These are phyloP conservation scores for Eutypa lata DNA, from an alignment of 2,329 filamentous ascomycete species.

Conservation along the genomic window DNA sequence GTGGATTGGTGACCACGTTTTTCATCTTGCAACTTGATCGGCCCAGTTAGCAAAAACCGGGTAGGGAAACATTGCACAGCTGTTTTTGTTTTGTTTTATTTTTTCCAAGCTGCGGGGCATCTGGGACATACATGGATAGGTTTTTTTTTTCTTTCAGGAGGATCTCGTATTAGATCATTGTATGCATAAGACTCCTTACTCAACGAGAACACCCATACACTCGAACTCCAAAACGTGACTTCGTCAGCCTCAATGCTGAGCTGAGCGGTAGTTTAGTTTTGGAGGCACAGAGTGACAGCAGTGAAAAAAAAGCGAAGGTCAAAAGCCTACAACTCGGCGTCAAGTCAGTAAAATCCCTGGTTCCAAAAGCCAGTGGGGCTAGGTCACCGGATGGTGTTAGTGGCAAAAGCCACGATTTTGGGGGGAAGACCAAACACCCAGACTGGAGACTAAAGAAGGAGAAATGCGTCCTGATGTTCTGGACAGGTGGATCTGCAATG, in stretches of 20 bases:
- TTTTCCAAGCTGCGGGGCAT: conserved; percentile 25
- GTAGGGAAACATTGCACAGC: conserved; percentile 17
- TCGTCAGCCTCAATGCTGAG: background rate
- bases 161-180: conserved; percentile 25
- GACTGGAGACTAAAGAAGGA: conserved; percentile 24
- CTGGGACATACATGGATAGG: conserved; percentile 28
- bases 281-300: background rate
- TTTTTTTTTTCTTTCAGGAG: conserved; percentile 9
- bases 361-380: conserved; percentile 23
- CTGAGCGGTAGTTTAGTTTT: background rate
- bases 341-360: conserved; percentile 22
- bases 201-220: background rate
- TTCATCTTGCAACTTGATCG: conserved; percentile 27
- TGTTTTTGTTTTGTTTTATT: background rate
- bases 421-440: conserved; percentile 11
- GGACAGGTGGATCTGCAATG: background rate
- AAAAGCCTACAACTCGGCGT: conserved; percentile 19
- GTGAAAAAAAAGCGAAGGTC: conserved; percentile 15
- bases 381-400: conserved; percentile 28
- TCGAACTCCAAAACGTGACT: background rate
- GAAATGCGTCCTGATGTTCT: background rate
- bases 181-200: conserved; percentile 7
- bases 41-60: conserved; percentile 20
- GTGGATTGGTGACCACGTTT: conserved; percentile 24
- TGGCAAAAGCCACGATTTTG: conserved; percentile 26